Conservation (phyloP, 78 protist genomes). For the Dictyostelium discoideum region DNA sequence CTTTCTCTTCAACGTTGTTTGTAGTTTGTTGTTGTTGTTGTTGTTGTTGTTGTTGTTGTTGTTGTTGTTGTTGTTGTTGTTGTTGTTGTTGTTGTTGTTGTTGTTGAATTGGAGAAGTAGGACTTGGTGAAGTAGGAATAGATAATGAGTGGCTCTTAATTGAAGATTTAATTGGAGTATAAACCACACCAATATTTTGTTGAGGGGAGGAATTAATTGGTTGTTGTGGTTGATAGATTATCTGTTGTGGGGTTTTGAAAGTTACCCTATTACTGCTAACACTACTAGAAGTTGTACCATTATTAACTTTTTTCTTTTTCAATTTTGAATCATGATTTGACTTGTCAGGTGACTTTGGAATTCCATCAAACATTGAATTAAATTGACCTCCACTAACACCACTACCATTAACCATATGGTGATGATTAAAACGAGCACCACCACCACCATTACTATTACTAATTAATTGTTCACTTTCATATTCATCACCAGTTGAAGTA, state of each 20-base stretch:
- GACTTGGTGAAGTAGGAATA: not conserved
- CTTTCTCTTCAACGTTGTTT: not conserved
- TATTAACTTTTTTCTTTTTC: not conserved
- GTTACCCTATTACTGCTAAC: not conserved
- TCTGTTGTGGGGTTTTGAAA: not conserved
- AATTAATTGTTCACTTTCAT: not conserved
- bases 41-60: too few species aligned
- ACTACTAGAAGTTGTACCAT: not conserved
- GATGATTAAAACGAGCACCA: not conserved
- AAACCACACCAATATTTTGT: not conserved
- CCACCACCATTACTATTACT: not conserved
- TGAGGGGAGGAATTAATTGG: not conserved
- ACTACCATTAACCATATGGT: not conserved
- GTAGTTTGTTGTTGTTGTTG: not conserved
- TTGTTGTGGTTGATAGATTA: slow-evolving; percentile 16
- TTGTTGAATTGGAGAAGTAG: not conserved
- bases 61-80: too few species aligned
- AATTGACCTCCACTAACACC: not conserved
- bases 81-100: not conserved
- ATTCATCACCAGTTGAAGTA: not conserved
- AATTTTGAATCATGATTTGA: not conserved
- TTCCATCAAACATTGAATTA: not conserved
- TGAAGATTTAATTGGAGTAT: not conserved
- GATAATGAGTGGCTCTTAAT: not conserved
- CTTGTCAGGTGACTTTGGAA: slow-evolving; percentile 17